Conservation (phyloP, 257 asterid species). For the Fraxinus cuspidata region DNA sequence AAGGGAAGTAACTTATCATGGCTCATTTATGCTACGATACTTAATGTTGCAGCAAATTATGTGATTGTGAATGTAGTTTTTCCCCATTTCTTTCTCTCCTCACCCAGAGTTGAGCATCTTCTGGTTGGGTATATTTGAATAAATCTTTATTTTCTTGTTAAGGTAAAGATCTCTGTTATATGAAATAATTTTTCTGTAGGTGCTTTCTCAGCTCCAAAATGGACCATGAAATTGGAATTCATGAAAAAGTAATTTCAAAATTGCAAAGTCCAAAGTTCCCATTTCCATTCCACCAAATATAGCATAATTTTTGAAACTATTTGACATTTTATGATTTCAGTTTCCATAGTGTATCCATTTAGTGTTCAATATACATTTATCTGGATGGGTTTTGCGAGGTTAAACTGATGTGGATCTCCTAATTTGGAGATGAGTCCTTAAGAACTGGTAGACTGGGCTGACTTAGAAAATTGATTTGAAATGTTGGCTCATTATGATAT, state of each 20-base stretch:
- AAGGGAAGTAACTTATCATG: background rate
- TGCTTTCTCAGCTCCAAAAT: background rate
- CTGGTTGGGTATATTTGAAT: background rate
- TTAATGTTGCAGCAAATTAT: background rate
- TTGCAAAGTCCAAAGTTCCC: too few species aligned
- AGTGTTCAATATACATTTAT: background rate
- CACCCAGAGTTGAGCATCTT: conserved; percentile 1
- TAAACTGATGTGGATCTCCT: background rate
- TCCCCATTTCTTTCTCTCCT: background rate
- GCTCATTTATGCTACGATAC: background rate
- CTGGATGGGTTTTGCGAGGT: background rate
- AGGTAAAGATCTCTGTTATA: background rate
- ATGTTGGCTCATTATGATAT: background rate
- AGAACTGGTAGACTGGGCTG: background rate
- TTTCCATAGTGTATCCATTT: background rate
- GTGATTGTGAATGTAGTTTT: background rate
- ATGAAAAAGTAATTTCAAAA: background rate
- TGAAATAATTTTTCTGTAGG: background rate
- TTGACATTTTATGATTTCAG: conserved; percentile 1
- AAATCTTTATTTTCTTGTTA: background rate
- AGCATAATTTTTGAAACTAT: background rate
- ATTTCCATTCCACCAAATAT: background rate
- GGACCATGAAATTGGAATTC: conserved; percentile 4
- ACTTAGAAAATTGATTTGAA: background rate
- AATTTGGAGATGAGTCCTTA: background rate